Base-by-base conservation (phyloP, 202 grass and related monocot species). In the Setaria italica region DNA sequence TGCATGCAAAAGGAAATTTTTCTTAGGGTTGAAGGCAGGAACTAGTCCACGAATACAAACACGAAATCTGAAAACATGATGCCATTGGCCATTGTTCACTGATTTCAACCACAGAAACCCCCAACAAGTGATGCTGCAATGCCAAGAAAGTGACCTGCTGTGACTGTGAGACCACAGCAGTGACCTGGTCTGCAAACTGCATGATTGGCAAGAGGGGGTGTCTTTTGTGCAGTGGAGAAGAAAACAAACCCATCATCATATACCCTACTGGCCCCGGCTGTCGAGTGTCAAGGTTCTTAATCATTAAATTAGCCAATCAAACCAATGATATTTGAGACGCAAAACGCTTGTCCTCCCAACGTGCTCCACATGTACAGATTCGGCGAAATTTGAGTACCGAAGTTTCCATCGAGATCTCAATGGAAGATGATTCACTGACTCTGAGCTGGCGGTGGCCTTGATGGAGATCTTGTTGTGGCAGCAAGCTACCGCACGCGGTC, bases 141-240 rank as follows among this genome's bases (percentile, higher is more conserved):
- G 48, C 62, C 35, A 1, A 33, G 74, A 90, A 75, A 75, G 80
- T 58, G 80, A 75, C 79, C 57, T 42, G 53, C 62, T 42, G 47
- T n/a, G 37, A 32, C 39, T 41, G 39, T 41, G 43, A 46, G 64
- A 53, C 20, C 14, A 39, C 32, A 64, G 33, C 67, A 62, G 48
- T 12, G 20, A 85, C 54, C 37, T 35, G 32, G 67, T 32, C 46
- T 57, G 60, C 89, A 80, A 56, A 62, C 25, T 70, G 34, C 29
- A 84, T 84, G 85, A 87, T 90, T 79, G 84, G 15, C 67, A 19
- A 41, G 50, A 48, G 56, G 49, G 33, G 9, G 33, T 90, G 67
- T 11, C 66, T 83, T 90, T 86, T 57, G 7, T 43, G 57, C 47
- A 50, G 46, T 17, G 72, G 85, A 49, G 67, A 72, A 65, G 64